Conservation (phyloP, 257 asterid species). For the Cruciata laevipes region DNA sequence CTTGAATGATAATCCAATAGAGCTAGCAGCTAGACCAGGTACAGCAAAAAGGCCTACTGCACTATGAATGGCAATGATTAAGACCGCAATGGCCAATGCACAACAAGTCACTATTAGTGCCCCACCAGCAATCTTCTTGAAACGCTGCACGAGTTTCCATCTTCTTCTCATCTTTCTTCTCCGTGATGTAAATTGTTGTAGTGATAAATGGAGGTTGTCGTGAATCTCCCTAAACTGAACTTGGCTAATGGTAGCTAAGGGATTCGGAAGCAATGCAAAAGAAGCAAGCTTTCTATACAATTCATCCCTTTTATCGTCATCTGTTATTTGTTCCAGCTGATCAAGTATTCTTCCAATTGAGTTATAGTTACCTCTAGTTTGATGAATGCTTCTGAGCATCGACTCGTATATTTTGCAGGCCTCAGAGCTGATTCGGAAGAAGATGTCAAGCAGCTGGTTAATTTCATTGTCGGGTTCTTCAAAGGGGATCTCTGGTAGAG, state of each 20-base stretch:
- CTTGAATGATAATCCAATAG: conserved; percentile 20
- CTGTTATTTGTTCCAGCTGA: conserved; percentile 19
- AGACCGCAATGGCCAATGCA: conserved; percentile 21
- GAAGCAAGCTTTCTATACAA: conserved; percentile 31
- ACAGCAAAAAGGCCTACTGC: conserved; percentile 28
- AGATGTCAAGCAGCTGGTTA: conserved; percentile 33
- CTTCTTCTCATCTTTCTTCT: conserved; percentile 32
- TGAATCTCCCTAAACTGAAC: conserved; percentile 35
- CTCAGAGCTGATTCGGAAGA: conserved; percentile 46
- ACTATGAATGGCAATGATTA: conserved; percentile 35
- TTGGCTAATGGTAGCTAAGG: conserved; percentile 35
- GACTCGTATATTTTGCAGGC: conserved; percentile 51
- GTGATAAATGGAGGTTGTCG: conserved; percentile 27
- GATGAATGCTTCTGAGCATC: conserved; percentile 34
- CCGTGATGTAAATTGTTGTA: conserved; percentile 35
- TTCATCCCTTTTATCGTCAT: conserved; percentile 15
- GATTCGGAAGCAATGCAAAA: conserved; percentile 31
- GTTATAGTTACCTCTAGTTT: conserved; percentile 28
- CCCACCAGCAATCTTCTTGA: conserved; percentile 29
- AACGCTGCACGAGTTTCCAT: conserved; percentile 16
- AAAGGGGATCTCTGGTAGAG: conserved; percentile 20
- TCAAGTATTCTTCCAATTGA: conserved; percentile 21
- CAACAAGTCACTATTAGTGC: conserved; percentile 25
- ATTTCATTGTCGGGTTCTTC: conserved; percentile 16
- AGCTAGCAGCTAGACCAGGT: conserved; percentile 19